Base-by-base conservation (phyloP, 768 basidiomycete species). In the Boletus sp. region DNA sequence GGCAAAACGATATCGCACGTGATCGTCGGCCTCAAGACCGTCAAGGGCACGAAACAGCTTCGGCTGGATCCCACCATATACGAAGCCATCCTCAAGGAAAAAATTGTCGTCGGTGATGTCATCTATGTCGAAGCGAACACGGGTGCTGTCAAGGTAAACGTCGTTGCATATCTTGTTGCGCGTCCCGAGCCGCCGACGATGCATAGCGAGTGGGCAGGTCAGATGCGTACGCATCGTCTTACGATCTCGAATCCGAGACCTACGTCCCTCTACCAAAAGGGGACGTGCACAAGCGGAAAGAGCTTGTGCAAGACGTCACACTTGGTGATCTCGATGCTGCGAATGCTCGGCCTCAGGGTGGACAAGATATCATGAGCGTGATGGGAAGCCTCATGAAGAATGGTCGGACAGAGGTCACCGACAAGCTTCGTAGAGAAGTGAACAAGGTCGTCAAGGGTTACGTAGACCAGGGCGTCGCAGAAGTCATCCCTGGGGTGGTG, bases 1-100 rank as follows among this genome's bases (percentile, higher is more conserved):
- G 97, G 97, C 57, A 99, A 98, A 75, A 98, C 96, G 2, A 90
- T 98, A 49, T 93, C 93, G n/a, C 95, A 98, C 72, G 96, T 98
- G 66, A 78, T 98, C 52, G 88, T 98, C 44, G 93, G 93, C 13
- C 83, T 99, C 58, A 98, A 98, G 74, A 97, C 96, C 0, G 89
- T 84, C 58, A 90, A 79, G 53, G 92, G 92, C 10, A 97, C 94
- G 14, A 98, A 98, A 70, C 94, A 97, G 64, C 81, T 98, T 10
- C 82, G 95, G 32, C 74, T 98, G 21, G 96, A 98, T 69, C 96
- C 96, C 10, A 88, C 83, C 38, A 95, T 98, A 62, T 98, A 99
- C 70, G 95, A 99, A 70, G 88, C 93, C 8, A 97, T 99, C 49
- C 80, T 97, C 58, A 98, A 98, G 75, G 97, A 98, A 71, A 93